phyloP scores from a whole-genome alignment of 768 basidiomycete species.

The Mrakia hoshinonis region DNA sequence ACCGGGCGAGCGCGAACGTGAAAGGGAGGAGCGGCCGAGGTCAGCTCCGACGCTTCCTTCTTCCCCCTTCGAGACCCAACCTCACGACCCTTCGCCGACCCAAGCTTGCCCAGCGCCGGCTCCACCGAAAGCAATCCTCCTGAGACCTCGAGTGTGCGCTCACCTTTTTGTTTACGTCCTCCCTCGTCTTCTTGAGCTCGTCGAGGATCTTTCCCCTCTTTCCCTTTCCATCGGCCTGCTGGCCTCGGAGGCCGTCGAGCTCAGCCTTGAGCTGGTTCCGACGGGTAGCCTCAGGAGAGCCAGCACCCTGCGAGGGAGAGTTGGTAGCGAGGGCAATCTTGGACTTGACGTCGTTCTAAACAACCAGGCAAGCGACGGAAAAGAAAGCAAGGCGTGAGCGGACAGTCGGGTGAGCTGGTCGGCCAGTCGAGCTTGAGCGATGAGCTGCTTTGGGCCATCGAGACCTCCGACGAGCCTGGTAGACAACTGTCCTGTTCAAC shows the following conservation, averaged over 20 bases:
- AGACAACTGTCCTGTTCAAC: too few relatives aligned
- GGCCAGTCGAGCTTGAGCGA: background rate
- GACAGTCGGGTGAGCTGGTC: background rate
- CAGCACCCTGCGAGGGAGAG: slow-evolving; percentile 48
- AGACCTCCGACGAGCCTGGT: background rate
- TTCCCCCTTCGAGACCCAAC: background rate
- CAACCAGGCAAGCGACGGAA: background rate
- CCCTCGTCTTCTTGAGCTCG: slow-evolving; percentile 69
- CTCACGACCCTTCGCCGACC: background rate
- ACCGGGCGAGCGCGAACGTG: background rate
- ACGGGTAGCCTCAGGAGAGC: slow-evolving; percentile 60
- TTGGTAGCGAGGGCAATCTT: slow-evolving; percentile 50
- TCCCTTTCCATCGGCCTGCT: slow-evolving; percentile 70
- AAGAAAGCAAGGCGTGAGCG: background rate
- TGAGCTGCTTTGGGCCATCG: background rate
- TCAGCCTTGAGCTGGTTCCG: slow-evolving; percentile 65
- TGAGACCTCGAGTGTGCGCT: slow-evolving; percentile 4
- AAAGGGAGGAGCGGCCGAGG: background rate
- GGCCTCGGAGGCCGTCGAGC: slow-evolving; percentile 64
- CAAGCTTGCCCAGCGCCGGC: background rate
- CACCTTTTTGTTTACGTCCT: slow-evolving; percentile 73
- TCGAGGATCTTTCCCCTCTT: slow-evolving; percentile 54
- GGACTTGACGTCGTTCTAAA: slow-evolving; percentile 60
- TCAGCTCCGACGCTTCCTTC: background rate
- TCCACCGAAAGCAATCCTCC: background rate